Percentiles rank a stretch among this genome's conserved stretches.
These are phyloP conservation scores for Primulina huaijiensis DNA, from an alignment of 257 asterid genomes.

Conservation along the genomic window DNA sequence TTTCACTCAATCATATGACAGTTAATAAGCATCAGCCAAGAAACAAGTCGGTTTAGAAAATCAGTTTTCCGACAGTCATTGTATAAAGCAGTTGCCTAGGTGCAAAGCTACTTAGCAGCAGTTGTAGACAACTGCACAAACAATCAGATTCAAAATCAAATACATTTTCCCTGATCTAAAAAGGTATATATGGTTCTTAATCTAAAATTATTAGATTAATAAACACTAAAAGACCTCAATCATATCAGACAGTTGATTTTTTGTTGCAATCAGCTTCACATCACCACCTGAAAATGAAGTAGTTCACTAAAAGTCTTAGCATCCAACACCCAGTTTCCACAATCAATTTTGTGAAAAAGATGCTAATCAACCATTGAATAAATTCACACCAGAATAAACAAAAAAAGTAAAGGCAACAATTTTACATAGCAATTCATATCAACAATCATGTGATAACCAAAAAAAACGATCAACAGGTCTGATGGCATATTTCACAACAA, in stretches of 20 bases:
- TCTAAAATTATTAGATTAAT: slow-evolving; percentile 16
- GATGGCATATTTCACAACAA: slow-evolving; percentile 29
- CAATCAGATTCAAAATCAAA: neutral
- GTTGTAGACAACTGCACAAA: slow-evolving; percentile 1
- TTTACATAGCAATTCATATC: slow-evolving; percentile 18
- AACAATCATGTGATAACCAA: slow-evolving; percentile 9
- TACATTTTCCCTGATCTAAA: slow-evolving; percentile 20
- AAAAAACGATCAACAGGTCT: slow-evolving; percentile 21
- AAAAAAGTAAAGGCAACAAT: slow-evolving; percentile 10
- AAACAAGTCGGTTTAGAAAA: slow-evolving; percentile 4
- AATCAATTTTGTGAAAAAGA: slow-evolving; percentile 10
- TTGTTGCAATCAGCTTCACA: slow-evolving; percentile 63
- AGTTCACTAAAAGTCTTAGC: slow-evolving; percentile 38
- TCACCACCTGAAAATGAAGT: slow-evolving; percentile 78
- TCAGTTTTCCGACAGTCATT: neutral
- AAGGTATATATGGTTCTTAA: neutral
- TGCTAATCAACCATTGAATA: slow-evolving; percentile 18
- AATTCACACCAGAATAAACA: slow-evolving; percentile 18
- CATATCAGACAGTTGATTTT: slow-evolving; percentile 51
- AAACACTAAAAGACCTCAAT: slow-evolving; percentile 60
- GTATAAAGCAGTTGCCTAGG: neutral
- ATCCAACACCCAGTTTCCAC: slow-evolving; percentile 28
- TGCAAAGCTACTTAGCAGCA: slow-evolving; percentile 5
- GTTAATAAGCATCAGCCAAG: slow-evolving; percentile 9
- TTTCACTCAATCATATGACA: neutral